These are phyloP conservation scores for Sabuloglossum arenarium DNA, from an alignment of 495 filamentous ascomycete genomes.

Conservation along the genomic window DNA sequence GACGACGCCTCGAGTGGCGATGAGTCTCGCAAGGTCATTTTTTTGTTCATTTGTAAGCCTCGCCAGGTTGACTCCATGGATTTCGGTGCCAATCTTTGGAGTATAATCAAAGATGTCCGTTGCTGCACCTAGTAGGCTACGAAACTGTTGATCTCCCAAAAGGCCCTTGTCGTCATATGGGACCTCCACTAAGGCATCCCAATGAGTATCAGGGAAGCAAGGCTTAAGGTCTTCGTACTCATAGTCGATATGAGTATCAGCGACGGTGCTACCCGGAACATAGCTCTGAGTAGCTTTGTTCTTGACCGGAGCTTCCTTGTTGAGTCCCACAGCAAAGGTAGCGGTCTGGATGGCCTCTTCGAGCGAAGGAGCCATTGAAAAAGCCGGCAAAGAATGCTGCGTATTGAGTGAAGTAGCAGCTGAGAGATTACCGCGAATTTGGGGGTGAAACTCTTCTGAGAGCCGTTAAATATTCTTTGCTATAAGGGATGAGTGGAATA, in stretches of 20 bases:
- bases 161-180: slow-evolving; percentile 34
- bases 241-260: slow-evolving; percentile 28
- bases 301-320: background rate
- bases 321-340: background rate
- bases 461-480: too few relatives aligned
- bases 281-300: background rate
- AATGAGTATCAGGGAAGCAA: slow-evolving; percentile 33
- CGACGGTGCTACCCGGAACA: slow-evolving; percentile 25
- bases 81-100: slow-evolving; percentile 51
- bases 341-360: slow-evolving; percentile 1
- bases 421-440: too few relatives aligned
- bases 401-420: too few relatives aligned
- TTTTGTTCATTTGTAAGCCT: slow-evolving; percentile 46
- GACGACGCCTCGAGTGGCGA: slow-evolving; percentile 51
- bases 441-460: too few relatives aligned
- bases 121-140: slow-evolving; percentile 22
- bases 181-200: slow-evolving; percentile 28
- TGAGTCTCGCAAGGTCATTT: slow-evolving; percentile 52
- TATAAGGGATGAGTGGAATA: too few relatives aligned
- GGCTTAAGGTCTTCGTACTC: slow-evolving; percentile 33
- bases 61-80: slow-evolving; percentile 46
- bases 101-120: slow-evolving; percentile 38
- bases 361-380: slow-evolving; percentile 5
- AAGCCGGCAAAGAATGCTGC: background rate
- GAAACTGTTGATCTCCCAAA: slow-evolving; percentile 31